Percentiles rank a stretch among this genome's conserved stretches.
These are phyloP conservation scores for Xylaria polymorpha DNA, from an alignment of 2,329 filamentous ascomycete species.

Conservation along the genomic window DNA sequence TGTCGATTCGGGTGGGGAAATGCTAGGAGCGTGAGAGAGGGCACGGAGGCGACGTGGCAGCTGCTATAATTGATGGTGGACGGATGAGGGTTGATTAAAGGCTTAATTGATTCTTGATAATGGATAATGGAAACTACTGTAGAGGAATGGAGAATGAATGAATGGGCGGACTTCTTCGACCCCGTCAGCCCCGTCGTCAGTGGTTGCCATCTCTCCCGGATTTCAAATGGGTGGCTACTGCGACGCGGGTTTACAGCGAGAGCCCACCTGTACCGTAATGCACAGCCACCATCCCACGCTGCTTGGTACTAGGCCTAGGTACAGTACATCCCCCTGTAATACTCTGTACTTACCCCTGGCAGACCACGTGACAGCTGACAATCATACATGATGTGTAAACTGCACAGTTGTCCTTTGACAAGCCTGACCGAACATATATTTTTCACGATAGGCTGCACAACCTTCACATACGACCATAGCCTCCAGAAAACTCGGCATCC, in stretches of 20 bases:
- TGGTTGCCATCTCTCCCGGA: slow-evolving; percentile 26
- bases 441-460: too few relatives aligned
- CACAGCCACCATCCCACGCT: slow-evolving; percentile 2
- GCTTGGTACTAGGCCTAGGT: too few relatives aligned
- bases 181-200: slow-evolving; percentile 5
- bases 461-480: too few relatives aligned
- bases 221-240: slow-evolving; percentile 34
- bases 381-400: too few relatives aligned
- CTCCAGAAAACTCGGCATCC: too few relatives aligned
- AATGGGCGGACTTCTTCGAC: too few relatives aligned
- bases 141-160: slow-evolving; percentile 10
- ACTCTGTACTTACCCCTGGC: too few relatives aligned
- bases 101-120: slow-evolving; percentile 15
- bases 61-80: background rate
- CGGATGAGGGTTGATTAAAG: slow-evolving; percentile 10
- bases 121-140: too few relatives aligned
- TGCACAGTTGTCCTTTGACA: too few relatives aligned
- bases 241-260: slow-evolving; percentile 5
- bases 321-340: too few relatives aligned
- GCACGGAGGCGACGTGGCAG: background rate
- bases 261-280: background rate
- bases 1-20: background rate
- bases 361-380: too few relatives aligned
- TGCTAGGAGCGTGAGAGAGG: background rate
- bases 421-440: too few relatives aligned